Base-by-base conservation (phyloP, 2,329 filamentous ascomycete genomes). In the Stemphylium vesicarium region DNA sequence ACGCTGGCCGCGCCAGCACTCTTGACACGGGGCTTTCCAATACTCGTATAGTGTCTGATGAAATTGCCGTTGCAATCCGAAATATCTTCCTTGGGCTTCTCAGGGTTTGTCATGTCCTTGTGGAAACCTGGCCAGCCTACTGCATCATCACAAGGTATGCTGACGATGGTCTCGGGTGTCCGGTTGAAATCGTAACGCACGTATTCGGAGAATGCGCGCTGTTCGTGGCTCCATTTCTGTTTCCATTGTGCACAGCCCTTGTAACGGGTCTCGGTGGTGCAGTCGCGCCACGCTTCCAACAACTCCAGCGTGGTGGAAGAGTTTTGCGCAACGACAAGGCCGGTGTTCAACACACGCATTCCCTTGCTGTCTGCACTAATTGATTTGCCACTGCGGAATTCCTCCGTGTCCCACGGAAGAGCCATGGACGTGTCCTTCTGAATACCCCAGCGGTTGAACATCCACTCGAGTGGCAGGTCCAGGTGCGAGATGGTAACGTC, bases 391-490 rank as follows among this genome's bases (percentile, higher is more conserved):
- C 41, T 11, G 24, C 50, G 48, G n/a, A 53, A 16, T 7, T 61
- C 56, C 11, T 57, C 57, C 2, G 59, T 54, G 33, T 80, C 79
- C 47, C 72, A 63, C 4, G 79, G 73, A 64, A 80, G 70, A 4
- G 78, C 72, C 35, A 81, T 62, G 8, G 77, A 70, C 0, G 77
- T 80, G 2, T 75, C 62, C 0, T 65, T 56, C 9, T 66, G 71
- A 42, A 81, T 70, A 49, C 77, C 72, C 80, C 80, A 82, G 36
- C 77, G 72, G 60, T 79, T 80, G 62, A 82, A 73, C 6, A 82
- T 73, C 76, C 78, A 82, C 66, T 82, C 80, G 13, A 81, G 53
- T 2, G 80, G 79, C 0, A 82, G 62, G 31, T 80, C 72, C 1
- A 76, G 72, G 49, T 81, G 71, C 0, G 72, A 66, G 47, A 81